Evolutionary conservation across 2,329 filamentous ascomycete genomes (phyloP).

Genomic region (Aspergillus quadricinctus): DNA sequence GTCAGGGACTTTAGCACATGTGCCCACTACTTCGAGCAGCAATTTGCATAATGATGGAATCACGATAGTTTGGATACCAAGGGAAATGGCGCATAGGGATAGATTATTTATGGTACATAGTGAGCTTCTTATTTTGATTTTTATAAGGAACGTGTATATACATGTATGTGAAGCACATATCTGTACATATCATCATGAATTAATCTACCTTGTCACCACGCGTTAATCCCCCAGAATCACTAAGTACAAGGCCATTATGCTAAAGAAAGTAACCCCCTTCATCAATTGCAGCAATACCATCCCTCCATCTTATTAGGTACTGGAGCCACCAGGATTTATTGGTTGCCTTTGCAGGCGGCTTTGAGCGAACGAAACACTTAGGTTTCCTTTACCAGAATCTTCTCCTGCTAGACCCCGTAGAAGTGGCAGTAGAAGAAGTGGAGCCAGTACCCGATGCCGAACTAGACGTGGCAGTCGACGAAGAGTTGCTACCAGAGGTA

Average conservation of each 20-base stretch:
- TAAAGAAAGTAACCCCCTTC: neutral
- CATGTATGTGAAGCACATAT: neutral
- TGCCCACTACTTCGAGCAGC: neutral
- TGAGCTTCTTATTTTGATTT: neutral
- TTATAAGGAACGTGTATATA: neutral
- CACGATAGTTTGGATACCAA: neutral
- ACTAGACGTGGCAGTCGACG: neutral
- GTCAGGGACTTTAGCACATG: neutral
- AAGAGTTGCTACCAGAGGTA: conserved; percentile 9
- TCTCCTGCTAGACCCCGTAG: neutral
- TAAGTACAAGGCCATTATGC: neutral
- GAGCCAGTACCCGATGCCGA: neutral
- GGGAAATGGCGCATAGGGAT: neutral
- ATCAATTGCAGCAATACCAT: neutral
- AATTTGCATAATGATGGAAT: neutral
- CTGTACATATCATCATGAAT: neutral
- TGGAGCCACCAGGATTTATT: neutral
- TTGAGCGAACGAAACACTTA: neutral
- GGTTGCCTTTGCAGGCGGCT: neutral
- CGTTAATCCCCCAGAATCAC: too few species aligned
- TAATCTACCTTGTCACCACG: neutral
- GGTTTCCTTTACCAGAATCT: neutral
- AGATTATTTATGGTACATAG: too few species aligned
- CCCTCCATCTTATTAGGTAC: neutral
- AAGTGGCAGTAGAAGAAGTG: neutral